A percentile compares a stretch with the other conserved stretches of the same genome.
Evolutionary conservation across 2,329 filamentous ascomycete genomes (phyloP).

Genomic region (Spiromastix sp.): DNA sequence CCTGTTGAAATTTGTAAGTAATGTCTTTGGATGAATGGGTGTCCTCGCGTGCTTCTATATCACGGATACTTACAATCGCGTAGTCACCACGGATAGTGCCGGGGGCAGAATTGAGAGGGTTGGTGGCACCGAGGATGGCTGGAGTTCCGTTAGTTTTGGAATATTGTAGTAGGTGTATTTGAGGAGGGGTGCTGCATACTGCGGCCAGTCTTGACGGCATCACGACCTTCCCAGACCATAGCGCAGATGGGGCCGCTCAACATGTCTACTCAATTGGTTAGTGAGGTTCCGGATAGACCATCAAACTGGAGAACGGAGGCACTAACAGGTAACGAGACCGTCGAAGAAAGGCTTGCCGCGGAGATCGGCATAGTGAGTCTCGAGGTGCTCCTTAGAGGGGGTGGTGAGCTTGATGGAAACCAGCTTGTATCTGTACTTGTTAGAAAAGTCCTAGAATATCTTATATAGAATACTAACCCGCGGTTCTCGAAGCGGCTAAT

Average conservation of each 20-base stretch:
- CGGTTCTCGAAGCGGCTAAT: constrained; percentile 96
- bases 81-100: constrained; percentile 97
- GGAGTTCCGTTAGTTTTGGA: constrained; percentile 13
- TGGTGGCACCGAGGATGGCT: constrained; percentile 96
- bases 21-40: constrained; percentile 4
- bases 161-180: not conserved
- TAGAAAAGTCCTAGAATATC: constrained; percentile 5
- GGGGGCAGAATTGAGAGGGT: constrained; percentile 85
- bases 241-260: constrained; percentile 89
- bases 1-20: constrained; percentile 30
- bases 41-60: not conserved
- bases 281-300: too few relatives aligned
- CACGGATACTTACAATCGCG: constrained; percentile 50
- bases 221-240: constrained; percentile 99
- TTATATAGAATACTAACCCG: constrained; percentile 47
- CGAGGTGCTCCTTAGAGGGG: constrained; percentile 87
- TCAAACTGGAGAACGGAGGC: too few relatives aligned
- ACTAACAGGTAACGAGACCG: constrained; percentile 81
- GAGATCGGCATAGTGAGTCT: constrained; percentile 95
- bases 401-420: constrained; percentile 91
- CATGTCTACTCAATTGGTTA: constrained; percentile 59
- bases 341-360: constrained; percentile 93
- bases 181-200: constrained; percentile 41
- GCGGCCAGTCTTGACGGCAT: constrained; percentile 97
- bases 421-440: constrained; percentile 73